A percentile compares a stretch with the other conserved stretches of the same genome.
Evolutionary conservation across 768 basidiomycete species (phyloP).

Genomic region (Leccinum rimulosum): DNA sequence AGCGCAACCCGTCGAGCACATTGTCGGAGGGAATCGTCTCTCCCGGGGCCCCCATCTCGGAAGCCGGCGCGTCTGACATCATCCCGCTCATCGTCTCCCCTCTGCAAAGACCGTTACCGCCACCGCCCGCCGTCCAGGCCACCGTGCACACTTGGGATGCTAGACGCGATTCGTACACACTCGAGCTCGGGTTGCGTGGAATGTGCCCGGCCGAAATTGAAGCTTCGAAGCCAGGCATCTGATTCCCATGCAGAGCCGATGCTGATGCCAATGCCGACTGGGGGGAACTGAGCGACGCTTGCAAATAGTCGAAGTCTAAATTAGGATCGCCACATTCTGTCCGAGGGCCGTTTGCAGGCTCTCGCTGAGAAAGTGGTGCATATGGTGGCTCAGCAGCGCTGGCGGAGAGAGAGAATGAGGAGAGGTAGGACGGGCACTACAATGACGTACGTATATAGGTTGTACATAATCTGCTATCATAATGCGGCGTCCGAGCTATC

Average conservation of each 20-base stretch:
- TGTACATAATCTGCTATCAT: background rate
- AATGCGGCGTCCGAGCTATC: background rate
- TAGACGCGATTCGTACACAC: background rate
- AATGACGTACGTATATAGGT: too few species aligned
- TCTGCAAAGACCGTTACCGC: background rate
- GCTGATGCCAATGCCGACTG: background rate
- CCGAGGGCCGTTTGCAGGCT: background rate
- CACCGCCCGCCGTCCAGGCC: background rate
- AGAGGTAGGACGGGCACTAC: too few species aligned
- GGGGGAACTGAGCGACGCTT: background rate
- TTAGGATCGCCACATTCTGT: background rate
- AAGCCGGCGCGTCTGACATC: background rate
- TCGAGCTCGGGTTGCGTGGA: background rate
- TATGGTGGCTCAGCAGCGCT: background rate
- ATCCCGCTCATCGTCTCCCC: background rate
- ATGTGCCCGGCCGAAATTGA: background rate
- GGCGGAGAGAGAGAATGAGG: background rate
- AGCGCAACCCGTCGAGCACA: background rate
- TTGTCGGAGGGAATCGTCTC: background rate
- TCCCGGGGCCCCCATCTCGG: background rate
- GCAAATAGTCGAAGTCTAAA: background rate
- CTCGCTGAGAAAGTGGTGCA: background rate
- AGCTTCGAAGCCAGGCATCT: background rate
- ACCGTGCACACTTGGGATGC: background rate
- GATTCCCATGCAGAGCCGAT: too few species aligned